These are phyloP conservation scores for Dactylellina cionopaga DNA, from an alignment of 2,329 filamentous ascomycete genomes.

Conservation along the genomic window DNA sequence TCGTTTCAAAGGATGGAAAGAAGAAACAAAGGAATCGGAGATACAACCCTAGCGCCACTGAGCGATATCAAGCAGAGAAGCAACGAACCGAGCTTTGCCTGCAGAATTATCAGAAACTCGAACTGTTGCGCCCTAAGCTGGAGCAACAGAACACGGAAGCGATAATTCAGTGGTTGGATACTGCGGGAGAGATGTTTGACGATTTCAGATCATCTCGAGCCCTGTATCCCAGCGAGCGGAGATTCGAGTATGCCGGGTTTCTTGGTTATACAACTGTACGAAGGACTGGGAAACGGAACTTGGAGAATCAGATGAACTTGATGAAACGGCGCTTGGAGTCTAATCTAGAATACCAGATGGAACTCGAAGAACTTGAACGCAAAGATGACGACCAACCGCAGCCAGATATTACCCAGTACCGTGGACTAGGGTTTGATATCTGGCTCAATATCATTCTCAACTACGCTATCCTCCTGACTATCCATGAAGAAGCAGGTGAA, in stretches of 20 bases:
- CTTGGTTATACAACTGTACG: conserved; percentile 62
- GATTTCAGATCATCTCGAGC: conserved; percentile 70
- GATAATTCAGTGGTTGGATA: conserved; percentile 69
- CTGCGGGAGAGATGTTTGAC: conserved; percentile 68
- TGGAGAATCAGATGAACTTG: conserved; percentile 58
- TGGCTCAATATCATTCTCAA: conserved; percentile 94
- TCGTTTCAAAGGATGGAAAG: conserved; percentile 31
- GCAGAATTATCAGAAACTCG: conserved; percentile 63
- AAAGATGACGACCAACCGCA: conserved; percentile 32
- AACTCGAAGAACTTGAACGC: conserved; percentile 53
- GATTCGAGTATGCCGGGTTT: conserved; percentile 64
- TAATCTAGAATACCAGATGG: conserved; percentile 47
- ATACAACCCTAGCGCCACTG: conserved; percentile 52
- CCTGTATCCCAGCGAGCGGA: conserved; percentile 69
- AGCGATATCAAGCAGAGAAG: conserved; percentile 59
- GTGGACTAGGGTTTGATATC: conserved; percentile 79
- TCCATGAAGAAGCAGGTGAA: conserved; percentile 66
- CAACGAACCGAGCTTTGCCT: conserved; percentile 62
- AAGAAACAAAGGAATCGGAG: conserved; percentile 21
- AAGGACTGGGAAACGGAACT: conserved; percentile 60
- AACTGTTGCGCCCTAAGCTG: conserved; percentile 64
- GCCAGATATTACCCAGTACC: conserved; percentile 64
- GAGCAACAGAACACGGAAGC: conserved; percentile 65
- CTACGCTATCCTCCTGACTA: conserved; percentile 80
- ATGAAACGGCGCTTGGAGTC: conserved; percentile 60